These are phyloP conservation scores for Cenococcum geophilum DNA, from an alignment of 495 filamentous ascomycete genomes.

Conservation along the genomic window DNA sequence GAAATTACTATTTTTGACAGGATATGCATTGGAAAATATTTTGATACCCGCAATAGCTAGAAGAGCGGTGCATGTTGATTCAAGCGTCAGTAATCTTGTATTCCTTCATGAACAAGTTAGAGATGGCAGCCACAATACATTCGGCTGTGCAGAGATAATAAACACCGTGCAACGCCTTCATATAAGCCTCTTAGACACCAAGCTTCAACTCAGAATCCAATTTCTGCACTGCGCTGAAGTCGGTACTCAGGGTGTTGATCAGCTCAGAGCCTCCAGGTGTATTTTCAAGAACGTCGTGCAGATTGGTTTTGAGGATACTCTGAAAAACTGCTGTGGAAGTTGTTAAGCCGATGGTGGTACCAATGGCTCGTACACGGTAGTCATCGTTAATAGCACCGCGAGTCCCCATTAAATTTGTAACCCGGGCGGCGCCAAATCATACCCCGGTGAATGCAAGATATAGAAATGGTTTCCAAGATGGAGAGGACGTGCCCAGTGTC, in stretches of 20 bases:
- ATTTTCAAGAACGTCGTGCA: neutral
- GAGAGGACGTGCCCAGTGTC: neutral
- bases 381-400: neutral
- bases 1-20: too few relatives aligned
- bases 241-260: neutral
- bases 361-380: neutral
- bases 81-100: neutral
- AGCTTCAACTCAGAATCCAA: neutral
- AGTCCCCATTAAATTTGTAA: neutral
- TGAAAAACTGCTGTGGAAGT: neutral
- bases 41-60: too few relatives aligned
- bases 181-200: neutral
- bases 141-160: neutral
- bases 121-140: neutral
- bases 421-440: neutral
- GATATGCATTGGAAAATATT: too few relatives aligned
- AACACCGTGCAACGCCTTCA: neutral
- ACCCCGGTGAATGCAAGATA: neutral
- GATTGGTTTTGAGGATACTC: neutral
- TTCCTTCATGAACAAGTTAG: neutral
- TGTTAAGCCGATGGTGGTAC: neutral
- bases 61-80: too few relatives aligned
- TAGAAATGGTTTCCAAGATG: neutral
- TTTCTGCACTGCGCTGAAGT: neutral
- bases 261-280: neutral